A percentile compares a stretch with the other conserved stretches of the same genome.
These are phyloP conservation scores for Datura wrightii DNA, from an alignment of 257 asterid species.

Conservation along the genomic window DNA sequence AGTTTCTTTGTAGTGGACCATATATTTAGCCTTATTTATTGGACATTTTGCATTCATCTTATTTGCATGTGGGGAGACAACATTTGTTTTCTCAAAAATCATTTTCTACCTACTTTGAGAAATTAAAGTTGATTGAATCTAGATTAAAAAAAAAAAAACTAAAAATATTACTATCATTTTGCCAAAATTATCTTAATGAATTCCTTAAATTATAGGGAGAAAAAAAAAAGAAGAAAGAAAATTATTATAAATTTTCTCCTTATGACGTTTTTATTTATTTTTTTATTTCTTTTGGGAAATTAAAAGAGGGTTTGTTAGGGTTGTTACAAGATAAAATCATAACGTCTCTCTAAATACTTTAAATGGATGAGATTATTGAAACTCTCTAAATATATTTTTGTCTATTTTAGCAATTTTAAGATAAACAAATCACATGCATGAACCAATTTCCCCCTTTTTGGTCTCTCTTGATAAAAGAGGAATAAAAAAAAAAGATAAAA, in stretches of 20 bases:
- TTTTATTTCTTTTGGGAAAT: background rate
- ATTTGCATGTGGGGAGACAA: background rate
- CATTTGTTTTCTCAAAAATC: background rate
- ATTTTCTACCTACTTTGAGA: background rate
- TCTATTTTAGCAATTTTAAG: background rate
- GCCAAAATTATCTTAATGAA: background rate
- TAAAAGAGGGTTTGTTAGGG: slow-evolving; percentile 7
- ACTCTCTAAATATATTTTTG: background rate
- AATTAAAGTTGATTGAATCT: background rate
- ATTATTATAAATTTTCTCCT: background rate
- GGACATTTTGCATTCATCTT: background rate
- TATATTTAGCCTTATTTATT: background rate
- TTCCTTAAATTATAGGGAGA: background rate
- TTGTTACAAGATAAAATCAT: slow-evolving; percentile 16
- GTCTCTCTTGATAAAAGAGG: background rate
- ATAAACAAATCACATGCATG: background rate
- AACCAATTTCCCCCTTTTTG: background rate
- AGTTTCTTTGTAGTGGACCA: background rate
- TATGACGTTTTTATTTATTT: background rate
- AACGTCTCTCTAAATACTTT: background rate
- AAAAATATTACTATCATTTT: background rate
- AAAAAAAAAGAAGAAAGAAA: background rate
- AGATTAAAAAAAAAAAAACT: background rate
- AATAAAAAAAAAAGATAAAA: no score
- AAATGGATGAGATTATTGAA: background rate